These are phyloP conservation scores for Chlamydomonas schloesseri DNA, from an alignment of 139 green algal genomes.

Conservation along the genomic window DNA sequence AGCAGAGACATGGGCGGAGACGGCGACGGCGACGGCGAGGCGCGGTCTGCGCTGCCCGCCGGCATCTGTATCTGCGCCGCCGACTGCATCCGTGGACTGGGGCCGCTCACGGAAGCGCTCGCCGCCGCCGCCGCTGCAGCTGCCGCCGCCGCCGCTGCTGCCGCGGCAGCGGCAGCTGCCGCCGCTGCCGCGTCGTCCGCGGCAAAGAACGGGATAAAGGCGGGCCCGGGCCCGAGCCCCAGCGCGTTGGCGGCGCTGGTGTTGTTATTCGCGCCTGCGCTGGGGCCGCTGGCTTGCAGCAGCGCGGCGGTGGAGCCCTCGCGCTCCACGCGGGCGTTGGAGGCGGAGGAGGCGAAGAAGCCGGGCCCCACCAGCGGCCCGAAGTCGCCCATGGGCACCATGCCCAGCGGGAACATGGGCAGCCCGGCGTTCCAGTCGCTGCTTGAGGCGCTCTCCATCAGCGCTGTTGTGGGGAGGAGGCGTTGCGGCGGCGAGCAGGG, in stretches of 20 bases:
- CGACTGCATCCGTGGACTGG: too few relatives aligned
- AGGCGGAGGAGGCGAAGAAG: not conserved
- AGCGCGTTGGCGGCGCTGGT: not conserved
- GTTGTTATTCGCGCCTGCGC: too few relatives aligned
- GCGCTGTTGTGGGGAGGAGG: not conserved
- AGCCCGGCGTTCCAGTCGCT: slow-evolving; percentile 9
- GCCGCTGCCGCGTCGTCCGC: not conserved
- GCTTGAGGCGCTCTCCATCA: not conserved
- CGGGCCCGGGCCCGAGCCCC: not conserved
- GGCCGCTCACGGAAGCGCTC: not conserved
- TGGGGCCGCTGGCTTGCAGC: not conserved
- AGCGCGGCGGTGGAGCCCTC: too few relatives aligned
- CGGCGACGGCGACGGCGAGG: too few relatives aligned
- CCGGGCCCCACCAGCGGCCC: not conserved
- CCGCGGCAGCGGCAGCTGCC: not conserved
- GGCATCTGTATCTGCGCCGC: too few relatives aligned
- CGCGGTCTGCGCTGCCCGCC: too few relatives aligned
- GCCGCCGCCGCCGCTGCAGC: not conserved
- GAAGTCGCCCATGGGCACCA: not conserved
- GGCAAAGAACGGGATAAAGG: slow-evolving; percentile 37
- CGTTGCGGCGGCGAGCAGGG: too few relatives aligned
- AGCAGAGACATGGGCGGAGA: too few relatives aligned
- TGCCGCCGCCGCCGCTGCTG: not conserved
- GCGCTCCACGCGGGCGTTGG: not conserved
- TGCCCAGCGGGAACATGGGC: not conserved